Evolutionary conservation across 345 rosid genomes (phyloP).

Genomic region (Turnera subulata): DNA sequence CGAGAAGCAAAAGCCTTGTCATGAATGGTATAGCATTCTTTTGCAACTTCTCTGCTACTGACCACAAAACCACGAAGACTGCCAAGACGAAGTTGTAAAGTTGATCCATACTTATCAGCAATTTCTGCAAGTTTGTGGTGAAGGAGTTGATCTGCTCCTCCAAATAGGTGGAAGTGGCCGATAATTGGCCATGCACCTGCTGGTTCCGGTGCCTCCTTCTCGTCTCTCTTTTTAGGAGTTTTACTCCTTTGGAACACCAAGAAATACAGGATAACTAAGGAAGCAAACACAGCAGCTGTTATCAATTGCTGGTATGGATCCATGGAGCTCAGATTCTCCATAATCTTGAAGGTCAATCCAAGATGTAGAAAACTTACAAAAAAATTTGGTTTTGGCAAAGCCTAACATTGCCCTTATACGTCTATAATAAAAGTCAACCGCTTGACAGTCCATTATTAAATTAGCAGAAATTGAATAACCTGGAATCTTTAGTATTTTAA

Average conservation of each 20-base stretch:
- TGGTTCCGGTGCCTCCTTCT: neutral
- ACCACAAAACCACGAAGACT: neutral
- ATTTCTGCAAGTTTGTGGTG: neutral
- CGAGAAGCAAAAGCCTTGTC: constrained; percentile 10
- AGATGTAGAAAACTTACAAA: too few relatives aligned
- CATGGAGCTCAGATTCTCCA: neutral
- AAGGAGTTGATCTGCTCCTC: constrained; percentile 3
- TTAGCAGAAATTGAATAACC: too few relatives aligned
- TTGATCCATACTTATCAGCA: constrained; percentile 15
- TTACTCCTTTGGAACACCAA: neutral
- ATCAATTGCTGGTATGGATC: neutral
- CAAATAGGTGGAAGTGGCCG: constrained; percentile 16
- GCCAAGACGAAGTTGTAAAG: constrained; percentile 14
- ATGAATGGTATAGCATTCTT: constrained; percentile 1
- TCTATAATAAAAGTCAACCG: too few relatives aligned
- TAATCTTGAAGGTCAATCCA: too few relatives aligned
- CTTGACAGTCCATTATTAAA: too few relatives aligned
- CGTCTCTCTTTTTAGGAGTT: neutral
- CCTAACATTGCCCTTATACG: too few relatives aligned
- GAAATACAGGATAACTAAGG: neutral
- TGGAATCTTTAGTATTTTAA: too few relatives aligned
- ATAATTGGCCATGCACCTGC: constrained; percentile 13
- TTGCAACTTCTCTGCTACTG: neutral
- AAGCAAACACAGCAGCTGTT: neutral
- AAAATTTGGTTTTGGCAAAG: too few relatives aligned